Conservation (phyloP, 768 basidiomycete genomes). For the Lentinula raphanica region DNA sequence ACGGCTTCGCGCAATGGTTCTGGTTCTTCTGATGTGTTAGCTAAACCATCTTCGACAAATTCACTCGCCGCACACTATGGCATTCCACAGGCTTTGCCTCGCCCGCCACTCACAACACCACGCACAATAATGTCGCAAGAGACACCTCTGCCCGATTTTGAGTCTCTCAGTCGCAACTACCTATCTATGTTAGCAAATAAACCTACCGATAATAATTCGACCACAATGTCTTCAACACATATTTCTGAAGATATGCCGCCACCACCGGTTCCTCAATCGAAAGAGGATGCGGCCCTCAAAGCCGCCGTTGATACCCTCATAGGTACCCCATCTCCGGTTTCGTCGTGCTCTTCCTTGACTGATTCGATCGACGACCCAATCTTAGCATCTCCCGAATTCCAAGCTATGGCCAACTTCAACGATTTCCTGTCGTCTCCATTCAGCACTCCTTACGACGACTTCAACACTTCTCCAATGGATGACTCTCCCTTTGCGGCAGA, state of each 20-base stretch:
- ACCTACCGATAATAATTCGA: slow-evolving; percentile 29
- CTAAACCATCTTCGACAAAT: slow-evolving; percentile 60
- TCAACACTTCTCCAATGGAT: slow-evolving; percentile 27
- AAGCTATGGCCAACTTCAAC: background rate
- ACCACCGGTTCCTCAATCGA: slow-evolving; percentile 9
- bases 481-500: slow-evolving; percentile 32
- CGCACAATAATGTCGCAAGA: slow-evolving; percentile 25
- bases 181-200: slow-evolving; percentile 61
- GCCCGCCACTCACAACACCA: slow-evolving; percentile 58
- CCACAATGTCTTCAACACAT: slow-evolving; percentile 18
- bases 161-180: slow-evolving; percentile 54
- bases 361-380: slow-evolving; percentile 4
- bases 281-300: slow-evolving; percentile 17
- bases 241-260: slow-evolving; percentile 21
- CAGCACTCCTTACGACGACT: slow-evolving; percentile 18
- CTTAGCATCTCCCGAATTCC: slow-evolving; percentile 14
- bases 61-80: slow-evolving; percentile 74
- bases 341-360: background rate
- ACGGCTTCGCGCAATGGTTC: slow-evolving; percentile 41
- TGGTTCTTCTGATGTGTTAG: slow-evolving; percentile 52
- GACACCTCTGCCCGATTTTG: slow-evolving; percentile 35
- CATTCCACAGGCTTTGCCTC: slow-evolving; percentile 67
- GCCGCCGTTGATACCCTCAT: slow-evolving; percentile 10
- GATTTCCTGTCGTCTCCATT: slow-evolving; percentile 29
- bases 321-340: slow-evolving; percentile 12